phyloP scores from a whole-genome alignment of 164 flowering plant genomes.

The Macadamia integrifolia region DNA sequence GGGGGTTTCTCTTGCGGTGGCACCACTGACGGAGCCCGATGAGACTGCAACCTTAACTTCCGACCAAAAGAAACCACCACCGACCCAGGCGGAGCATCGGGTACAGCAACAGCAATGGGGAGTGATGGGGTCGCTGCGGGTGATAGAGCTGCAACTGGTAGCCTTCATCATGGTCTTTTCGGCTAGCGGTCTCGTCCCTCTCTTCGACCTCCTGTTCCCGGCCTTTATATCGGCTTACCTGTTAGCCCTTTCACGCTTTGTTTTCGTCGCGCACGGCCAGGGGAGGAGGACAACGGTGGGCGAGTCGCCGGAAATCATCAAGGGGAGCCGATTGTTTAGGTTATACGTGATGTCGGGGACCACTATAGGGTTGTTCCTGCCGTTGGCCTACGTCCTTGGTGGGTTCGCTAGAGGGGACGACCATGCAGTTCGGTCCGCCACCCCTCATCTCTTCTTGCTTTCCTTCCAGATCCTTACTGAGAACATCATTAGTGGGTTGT shows the following conservation, averaged over 20 bases:
- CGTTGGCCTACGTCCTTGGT: constrained; percentile 86
- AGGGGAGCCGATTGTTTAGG: constrained; percentile 49
- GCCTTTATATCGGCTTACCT: constrained; percentile 59
- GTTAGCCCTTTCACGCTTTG: constrained; percentile 52
- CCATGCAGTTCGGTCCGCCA: constrained; percentile 71
- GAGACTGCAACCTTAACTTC: constrained; percentile 1
- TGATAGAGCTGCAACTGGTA: constrained; percentile 86
- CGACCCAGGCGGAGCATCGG: constrained; percentile 10
- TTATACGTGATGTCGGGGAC: constrained; percentile 68
- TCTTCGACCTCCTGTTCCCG: constrained; percentile 72
- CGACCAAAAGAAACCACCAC: neutral
- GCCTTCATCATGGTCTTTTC: constrained; percentile 97
- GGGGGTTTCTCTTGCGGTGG: constrained; percentile 55
- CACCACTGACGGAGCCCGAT: constrained; percentile 36
- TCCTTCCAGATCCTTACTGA: constrained; percentile 90
- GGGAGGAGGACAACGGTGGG: neutral
- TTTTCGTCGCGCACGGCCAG: constrained; percentile 50
- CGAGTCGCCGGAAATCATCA: constrained; percentile 34
- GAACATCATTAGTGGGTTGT: constrained; percentile 68
- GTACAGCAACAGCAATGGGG: constrained; percentile 31
- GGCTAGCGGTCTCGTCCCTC: constrained; percentile 84
- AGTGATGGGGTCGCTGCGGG: constrained; percentile 81
- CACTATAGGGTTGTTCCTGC: constrained; percentile 76
- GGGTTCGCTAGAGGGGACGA: constrained; percentile 94
- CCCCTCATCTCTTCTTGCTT: constrained; percentile 79